Base-by-base conservation (phyloP, 805 yeast species). In the Grigorovia humatica region DNA sequence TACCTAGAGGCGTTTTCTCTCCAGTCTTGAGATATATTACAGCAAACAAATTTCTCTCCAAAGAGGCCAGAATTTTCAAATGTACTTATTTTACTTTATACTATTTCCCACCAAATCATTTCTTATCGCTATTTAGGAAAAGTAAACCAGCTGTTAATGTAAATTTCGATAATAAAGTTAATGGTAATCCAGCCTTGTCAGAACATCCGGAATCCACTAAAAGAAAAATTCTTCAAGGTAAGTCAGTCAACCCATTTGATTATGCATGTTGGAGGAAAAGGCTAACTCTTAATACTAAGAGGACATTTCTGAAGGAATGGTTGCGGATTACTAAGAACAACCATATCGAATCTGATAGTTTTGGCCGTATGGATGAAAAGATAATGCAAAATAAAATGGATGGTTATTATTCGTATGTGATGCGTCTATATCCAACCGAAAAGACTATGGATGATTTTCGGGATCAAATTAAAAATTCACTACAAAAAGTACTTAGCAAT, bases 41-140 rank as follows among this genome's bases (percentile, higher is more conserved):
- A 41, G 19, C 44, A 9, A 41, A 44, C 20, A 52, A 49, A 20
- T 12, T 54, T 2, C 56, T 53, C 19, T 49, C 56, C 2, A 48
- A 43, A 9, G 59, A 60, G 20, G 50, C 65, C 27, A 49, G 29
- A 17, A 59, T 60, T 6, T 63, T 58, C 48, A 55, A 51, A 4
- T 57, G 67, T 43, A 50, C 55, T 18, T 64, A 52, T 41, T 60
- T 67, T 51, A 46, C 49, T 12, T 41, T 67, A 23, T 48, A 49
- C 30, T 67, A 56, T 50, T 61, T 56, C 46, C 70, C 71, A 27
- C 57, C 63, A 7, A 56, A 57, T 17, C 69, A 66, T 49, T 61
- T 66, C 48, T 45, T 65, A 20, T 55, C 61, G 1, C 11, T 63
- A 30, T 62, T 63, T 47, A 57, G 68, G 27, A 65, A 66, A 51